Conservation (phyloP, 2,329 filamentous ascomycete species). For the Colletotrichum simmondsii region DNA sequence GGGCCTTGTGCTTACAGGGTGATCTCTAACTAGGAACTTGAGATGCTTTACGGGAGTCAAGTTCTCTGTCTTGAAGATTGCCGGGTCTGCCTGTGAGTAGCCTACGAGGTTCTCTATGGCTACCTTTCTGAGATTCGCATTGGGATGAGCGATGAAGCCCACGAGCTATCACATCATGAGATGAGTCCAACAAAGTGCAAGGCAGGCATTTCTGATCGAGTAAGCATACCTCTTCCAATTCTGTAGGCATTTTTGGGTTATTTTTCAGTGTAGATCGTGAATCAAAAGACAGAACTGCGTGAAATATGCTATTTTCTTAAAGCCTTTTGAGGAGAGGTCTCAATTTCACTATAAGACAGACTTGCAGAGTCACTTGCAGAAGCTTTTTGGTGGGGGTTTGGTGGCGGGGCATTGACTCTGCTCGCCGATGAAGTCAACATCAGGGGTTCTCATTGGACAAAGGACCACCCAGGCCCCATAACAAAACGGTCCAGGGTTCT, state of each 20-base stretch:
- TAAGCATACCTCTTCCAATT: constrained; percentile 76
- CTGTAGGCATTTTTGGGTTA: constrained; percentile 71
- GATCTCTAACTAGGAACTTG: constrained; percentile 87
- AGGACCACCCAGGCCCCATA: not conserved
- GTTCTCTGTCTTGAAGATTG: constrained; percentile 85
- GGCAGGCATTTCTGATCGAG: constrained; percentile 5
- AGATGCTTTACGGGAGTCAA: constrained; percentile 85
- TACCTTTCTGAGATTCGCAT: constrained; percentile 87
- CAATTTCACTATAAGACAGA: constrained; percentile 29
- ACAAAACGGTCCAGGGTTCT: constrained; percentile 28
- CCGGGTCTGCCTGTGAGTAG: constrained; percentile 78
- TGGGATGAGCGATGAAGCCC: constrained; percentile 92
- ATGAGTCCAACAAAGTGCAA: not conserved
- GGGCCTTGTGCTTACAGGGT: constrained; percentile 68
- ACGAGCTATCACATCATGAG: constrained; percentile 73
- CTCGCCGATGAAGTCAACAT: constrained; percentile 30
- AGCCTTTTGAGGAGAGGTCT: constrained; percentile 22
- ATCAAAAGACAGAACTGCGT: not conserved
- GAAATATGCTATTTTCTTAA: constrained; percentile 3
- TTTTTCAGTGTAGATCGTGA: not conserved
- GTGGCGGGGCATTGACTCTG: constrained; percentile 33
- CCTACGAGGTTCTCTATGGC: constrained; percentile 89
- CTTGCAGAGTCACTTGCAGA: constrained; percentile 32
- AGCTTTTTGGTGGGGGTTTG: constrained; percentile 35
- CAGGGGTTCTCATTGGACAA: constrained; percentile 26